Base-by-base conservation (phyloP, 768 basidiomycete genomes). In the Podaxis pistillaris region DNA sequence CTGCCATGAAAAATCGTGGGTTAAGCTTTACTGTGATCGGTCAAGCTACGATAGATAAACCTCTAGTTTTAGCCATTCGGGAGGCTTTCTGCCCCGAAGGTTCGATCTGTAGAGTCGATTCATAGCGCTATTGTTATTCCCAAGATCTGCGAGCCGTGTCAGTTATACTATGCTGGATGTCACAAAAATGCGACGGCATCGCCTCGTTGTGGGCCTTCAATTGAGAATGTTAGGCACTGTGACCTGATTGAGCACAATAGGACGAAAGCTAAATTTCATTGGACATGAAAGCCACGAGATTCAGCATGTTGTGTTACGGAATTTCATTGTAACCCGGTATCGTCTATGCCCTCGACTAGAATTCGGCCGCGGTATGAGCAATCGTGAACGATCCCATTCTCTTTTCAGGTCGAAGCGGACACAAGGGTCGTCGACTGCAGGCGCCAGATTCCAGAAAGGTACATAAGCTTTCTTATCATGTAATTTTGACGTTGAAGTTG, bases 261-360 rank as follows among this genome's bases (percentile, higher is more conserved):
- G 41, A n/a, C 40, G 38, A 36, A 49, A 46, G 41, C 13, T 55
- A n/a, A 56, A 62, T 24, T 33, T 36, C 44, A 46, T 36, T 49
- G 26, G 47, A 51, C 36, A 55, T 55, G 60, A 62, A 55, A 22
- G 33, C n/a, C 52, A 47, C 60, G 40, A 36, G 28, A 55, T 28
- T 19, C 22, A 19, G 26, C 36, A 2, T 47, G 17, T 17, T 44
- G 44, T 8, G n/a, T 17, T 46, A 46, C n/a, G 44, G 19, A 46
- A 46, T 19, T 13, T 33, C 33, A 9, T 33, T 33, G 33, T 33
- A 33, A 33, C 33, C 7, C 8, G 1, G 33, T 9, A 33, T 46
- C 44, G 15, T n/a, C 44, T 17, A 46, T 19, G 17, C 44, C 44
- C 6, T 46, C 9, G n/a, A 17, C n/a, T 46, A 19, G n/a, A 46